Evolutionary conservation across 2,329 filamentous ascomycete species (phyloP).

Genomic region (Ophiostoma himal-ulmi): DNA sequence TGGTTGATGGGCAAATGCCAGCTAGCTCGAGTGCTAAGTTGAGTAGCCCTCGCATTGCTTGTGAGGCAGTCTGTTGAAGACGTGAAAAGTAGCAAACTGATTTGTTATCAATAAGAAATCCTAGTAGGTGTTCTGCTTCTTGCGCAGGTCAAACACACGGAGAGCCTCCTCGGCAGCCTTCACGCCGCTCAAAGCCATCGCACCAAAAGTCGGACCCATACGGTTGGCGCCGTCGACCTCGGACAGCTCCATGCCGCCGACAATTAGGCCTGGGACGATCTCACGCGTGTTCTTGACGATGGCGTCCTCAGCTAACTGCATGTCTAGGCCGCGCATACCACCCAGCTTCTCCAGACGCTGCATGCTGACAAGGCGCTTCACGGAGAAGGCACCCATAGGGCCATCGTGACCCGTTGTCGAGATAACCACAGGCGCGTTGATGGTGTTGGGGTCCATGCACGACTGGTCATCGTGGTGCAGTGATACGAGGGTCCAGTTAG

Average conservation of each 20-base stretch:
- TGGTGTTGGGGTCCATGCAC: slow-evolving; percentile 97
- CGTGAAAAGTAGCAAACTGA: not conserved
- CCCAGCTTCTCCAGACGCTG: slow-evolving; percentile 73
- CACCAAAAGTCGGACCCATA: slow-evolving; percentile 86
- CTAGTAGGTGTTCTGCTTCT: slow-evolving; percentile 39
- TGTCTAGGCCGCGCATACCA: slow-evolving; percentile 89
- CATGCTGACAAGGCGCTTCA: slow-evolving; percentile 89
- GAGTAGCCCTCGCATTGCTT: slow-evolving; percentile 1
- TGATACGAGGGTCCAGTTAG: slow-evolving; percentile 89
- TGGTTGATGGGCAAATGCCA: not conserved
- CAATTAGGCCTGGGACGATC: slow-evolving; percentile 78
- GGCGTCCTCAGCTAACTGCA: slow-evolving; percentile 85
- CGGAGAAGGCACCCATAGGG: slow-evolving; percentile 84
- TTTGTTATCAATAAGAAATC: not conserved
- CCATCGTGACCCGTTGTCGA: slow-evolving; percentile 88
- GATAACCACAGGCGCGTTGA: slow-evolving; percentile 84
- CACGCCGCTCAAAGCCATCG: slow-evolving; percentile 81
- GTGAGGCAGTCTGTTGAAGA: not conserved
- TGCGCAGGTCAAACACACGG: slow-evolving; percentile 67
- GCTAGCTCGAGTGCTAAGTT: not conserved
- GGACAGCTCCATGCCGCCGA: slow-evolving; percentile 91
- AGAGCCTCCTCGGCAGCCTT: slow-evolving; percentile 87
- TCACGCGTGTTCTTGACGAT: slow-evolving; percentile 90
- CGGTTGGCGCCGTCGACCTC: slow-evolving; percentile 88
- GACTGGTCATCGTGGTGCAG: slow-evolving; percentile 85